Evolutionary conservation across 306 rosid species (phyloP).

Genomic region (Luffa acutangula): DNA sequence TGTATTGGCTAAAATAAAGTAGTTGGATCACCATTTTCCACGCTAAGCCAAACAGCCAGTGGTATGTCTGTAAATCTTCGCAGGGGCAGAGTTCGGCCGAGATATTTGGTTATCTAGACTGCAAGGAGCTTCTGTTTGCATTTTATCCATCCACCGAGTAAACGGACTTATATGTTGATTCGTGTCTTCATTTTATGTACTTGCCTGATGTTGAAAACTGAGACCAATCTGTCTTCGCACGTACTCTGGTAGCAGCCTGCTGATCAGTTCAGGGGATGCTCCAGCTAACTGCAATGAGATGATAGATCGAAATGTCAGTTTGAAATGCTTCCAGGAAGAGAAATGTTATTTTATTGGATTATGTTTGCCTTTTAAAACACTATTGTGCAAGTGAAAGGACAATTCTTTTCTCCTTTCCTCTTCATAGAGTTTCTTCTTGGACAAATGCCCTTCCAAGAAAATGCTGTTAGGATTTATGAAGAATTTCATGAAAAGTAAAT

Average conservation of each 20-base stretch:
- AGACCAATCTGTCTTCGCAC: conserved; percentile 52
- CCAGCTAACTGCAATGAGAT: conserved; percentile 49
- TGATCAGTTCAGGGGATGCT: conserved; percentile 70
- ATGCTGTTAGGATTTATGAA: background rate
- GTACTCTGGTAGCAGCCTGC: conserved; percentile 81
- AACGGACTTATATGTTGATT: conserved; percentile 21
- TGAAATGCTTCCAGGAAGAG: background rate
- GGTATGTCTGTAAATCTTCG: conserved; percentile 44
- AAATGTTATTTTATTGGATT: background rate
- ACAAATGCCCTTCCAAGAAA: background rate
- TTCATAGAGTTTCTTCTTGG: background rate
- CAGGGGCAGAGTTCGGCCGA: conserved; percentile 30
- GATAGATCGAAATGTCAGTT: background rate
- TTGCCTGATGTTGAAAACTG: conserved; percentile 41
- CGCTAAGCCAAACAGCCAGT: conserved; percentile 36
- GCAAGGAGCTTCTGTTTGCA: conserved; percentile 24
- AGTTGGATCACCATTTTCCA: conserved; percentile 21
- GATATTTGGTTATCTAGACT: conserved; percentile 33
- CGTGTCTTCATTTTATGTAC: conserved; percentile 43
- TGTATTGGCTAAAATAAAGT: conserved; percentile 4
- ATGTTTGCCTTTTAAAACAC: background rate
- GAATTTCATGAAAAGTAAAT: background rate
- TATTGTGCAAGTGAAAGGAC: background rate
- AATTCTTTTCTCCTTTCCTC: background rate
- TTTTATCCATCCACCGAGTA: conserved; percentile 20